A percentile compares a stretch with the other conserved stretches of the same genome.
phyloP scores from a whole-genome alignment of 177 flowering plant genomes.

The Vitis hybrid region DNA sequence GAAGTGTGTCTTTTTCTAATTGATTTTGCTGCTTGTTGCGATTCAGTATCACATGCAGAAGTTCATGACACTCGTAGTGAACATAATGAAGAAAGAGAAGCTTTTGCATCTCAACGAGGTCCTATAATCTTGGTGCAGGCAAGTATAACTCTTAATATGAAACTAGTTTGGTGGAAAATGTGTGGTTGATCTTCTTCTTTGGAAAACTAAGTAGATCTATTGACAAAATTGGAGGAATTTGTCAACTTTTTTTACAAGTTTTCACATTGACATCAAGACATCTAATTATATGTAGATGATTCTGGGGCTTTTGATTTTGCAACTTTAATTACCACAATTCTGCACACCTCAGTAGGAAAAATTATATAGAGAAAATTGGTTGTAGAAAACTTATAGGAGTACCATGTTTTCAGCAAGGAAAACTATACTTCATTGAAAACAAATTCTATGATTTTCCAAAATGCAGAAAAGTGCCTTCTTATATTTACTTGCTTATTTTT shows the following conservation, averaged over 20 bases:
- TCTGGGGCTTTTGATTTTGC: background rate
- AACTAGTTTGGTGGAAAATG: background rate
- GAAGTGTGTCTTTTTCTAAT: background rate
- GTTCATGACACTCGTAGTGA: constrained; percentile 74
- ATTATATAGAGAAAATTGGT: background rate
- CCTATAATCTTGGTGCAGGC: constrained; percentile 96
- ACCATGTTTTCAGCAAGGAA: background rate
- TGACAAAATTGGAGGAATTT: too few species aligned
- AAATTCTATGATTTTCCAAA: background rate
- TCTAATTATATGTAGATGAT: background rate
- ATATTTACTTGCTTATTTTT: too few species aligned
- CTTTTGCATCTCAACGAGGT: constrained; percentile 95
- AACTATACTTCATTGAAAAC: background rate
- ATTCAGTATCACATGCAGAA: constrained; percentile 74
- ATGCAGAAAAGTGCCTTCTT: too few species aligned
- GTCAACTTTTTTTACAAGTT: background rate
- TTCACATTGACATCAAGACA: background rate
- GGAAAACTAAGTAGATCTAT: background rate
- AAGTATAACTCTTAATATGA: constrained; percentile 22
- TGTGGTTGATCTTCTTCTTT: background rate
- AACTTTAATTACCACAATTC: background rate
- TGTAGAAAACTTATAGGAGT: background rate
- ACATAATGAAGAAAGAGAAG: constrained; percentile 63
- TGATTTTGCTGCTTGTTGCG: constrained; percentile 1
- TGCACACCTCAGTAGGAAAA: background rate